Evolutionary conservation across 768 basidiomycete genomes (phyloP), one percentile per base, ranked within the genome.

Genomic region (Lactifluus subvellereus): DNA sequence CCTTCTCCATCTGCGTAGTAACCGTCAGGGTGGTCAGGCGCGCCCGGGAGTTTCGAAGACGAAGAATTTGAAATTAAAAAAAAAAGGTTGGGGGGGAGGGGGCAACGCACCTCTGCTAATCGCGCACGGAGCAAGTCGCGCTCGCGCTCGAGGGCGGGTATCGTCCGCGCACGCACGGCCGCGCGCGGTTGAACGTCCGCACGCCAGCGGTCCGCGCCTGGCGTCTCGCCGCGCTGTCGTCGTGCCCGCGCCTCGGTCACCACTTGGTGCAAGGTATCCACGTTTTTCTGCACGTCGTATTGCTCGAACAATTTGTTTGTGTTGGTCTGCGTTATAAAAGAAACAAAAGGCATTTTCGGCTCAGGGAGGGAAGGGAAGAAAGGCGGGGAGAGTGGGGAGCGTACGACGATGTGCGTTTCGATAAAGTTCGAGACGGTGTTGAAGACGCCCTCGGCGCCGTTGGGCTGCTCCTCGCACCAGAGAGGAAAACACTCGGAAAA

Each of bases 361-460:
- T 27, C 27, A 27, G 27, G 18, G 9, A 16, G 18, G 27, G 16
- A 3, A 30, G 5, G 18, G 7, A 9, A 20, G 13, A 57, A 14
- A 16, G 2, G 27, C 8, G 3, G 18, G n/a, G 13, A 49, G 22
- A 38, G 50, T 18, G 10, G 8, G 1, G 59, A 8, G 60, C 69
- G 61, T 59, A 68, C 73, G 58, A 72, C 78, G 73, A 83, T 86
- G 55, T 84, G 79, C 13, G 82, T 79, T 67, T 91, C 88, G 69
- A 90, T 86, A 58, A 88, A 87, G 65, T 83, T 78, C 6, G 88
- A 84, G 18, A 91, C 83, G 18, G 82, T 83, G 59, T 84, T 85
- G 69, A 71, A 74, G 42, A 74, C 70, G 8, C 70, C 69, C 18
- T 72, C 68, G 30, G 75, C 74, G 38, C 71, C 71, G 51, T 72